Evolutionary conservation across 208 protist species (phyloP).

Genomic region (Dictyostelium gargantuum): DNA sequence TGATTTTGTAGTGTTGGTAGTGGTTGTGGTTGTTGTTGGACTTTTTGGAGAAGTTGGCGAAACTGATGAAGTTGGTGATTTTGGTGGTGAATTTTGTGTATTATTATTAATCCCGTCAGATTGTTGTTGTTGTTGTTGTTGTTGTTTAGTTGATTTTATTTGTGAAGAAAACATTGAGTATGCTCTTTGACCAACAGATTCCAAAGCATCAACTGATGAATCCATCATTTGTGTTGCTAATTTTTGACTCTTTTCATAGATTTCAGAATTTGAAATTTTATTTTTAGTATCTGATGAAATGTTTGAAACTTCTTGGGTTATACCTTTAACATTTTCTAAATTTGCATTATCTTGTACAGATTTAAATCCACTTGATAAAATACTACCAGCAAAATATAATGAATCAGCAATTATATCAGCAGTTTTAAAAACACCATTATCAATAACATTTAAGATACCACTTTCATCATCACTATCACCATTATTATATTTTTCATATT

Average conservation of each 20-base stretch:
- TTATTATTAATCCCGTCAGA: too few relatives aligned
- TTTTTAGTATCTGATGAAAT: constrained; percentile 31
- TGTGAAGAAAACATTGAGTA: constrained; percentile 39
- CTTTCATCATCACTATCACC: neutral
- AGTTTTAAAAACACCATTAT: constrained; percentile 60
- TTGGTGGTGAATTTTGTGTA: neutral
- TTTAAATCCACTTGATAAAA: constrained; percentile 54
- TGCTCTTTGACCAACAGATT: constrained; percentile 34
- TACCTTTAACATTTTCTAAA: constrained; percentile 38
- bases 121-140: neutral
- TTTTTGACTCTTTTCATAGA: constrained; percentile 44
- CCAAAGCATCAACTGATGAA: neutral
- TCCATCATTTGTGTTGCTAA: constrained; percentile 43
- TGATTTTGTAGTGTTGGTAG: neutral
- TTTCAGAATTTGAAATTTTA: constrained; percentile 31
- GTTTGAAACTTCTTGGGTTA: constrained; percentile 10
- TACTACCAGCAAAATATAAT: constrained; percentile 21
- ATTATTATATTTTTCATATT: neutral
- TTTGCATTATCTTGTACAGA: constrained; percentile 55
- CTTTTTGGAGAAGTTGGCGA: neutral
- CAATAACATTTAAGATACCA: constrained; percentile 3
- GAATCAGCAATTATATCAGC: constrained; percentile 59
- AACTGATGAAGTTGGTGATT: neutral
- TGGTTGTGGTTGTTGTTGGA: neutral
- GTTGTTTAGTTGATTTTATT: neutral